These are phyloP conservation scores for Alternaria burnsii DNA, from an alignment of 2,329 filamentous ascomycete genomes.

Conservation along the genomic window DNA sequence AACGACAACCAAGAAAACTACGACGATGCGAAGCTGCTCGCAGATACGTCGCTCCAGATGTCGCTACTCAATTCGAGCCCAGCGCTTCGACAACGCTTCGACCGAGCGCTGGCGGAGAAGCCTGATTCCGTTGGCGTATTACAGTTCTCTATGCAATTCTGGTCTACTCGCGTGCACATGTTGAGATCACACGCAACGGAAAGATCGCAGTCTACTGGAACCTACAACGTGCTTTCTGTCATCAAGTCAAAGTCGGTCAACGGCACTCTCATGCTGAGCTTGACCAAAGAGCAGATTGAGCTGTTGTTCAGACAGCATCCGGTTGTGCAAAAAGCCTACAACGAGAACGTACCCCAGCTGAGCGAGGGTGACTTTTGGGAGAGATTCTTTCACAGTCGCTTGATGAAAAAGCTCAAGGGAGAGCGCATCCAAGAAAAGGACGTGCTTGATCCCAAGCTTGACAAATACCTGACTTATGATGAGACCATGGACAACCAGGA, in stretches of 20 bases:
- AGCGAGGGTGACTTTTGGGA: constrained; percentile 88
- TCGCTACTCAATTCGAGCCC: constrained; percentile 85
- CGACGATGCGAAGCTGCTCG: constrained; percentile 79
- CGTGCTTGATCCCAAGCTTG: constrained; percentile 78
- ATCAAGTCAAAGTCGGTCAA: constrained; percentile 82
- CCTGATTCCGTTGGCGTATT: constrained; percentile 81
- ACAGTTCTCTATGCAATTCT: constrained; percentile 92
- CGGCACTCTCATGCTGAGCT: constrained; percentile 75
- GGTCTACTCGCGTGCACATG: constrained; percentile 86
- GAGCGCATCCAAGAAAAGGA: constrained; percentile 85
- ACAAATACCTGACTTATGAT: constrained; percentile 82
- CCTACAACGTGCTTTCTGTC: constrained; percentile 92
- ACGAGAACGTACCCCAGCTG: constrained; percentile 83
- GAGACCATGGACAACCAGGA: constrained; percentile 62
- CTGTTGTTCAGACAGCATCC: constrained; percentile 94
- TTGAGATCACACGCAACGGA: constrained; percentile 92
- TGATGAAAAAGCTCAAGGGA: constrained; percentile 91
- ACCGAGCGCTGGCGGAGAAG: constrained; percentile 83
- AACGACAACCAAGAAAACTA: constrained; percentile 71
- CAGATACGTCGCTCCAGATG: constrained; percentile 83
- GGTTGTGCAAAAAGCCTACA: constrained; percentile 86
- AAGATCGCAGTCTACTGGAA: constrained; percentile 81
- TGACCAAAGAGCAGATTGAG: constrained; percentile 90
- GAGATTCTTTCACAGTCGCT: constrained; percentile 87
- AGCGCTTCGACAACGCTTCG: constrained; percentile 81